These are phyloP conservation scores for Inonotus hispidus DNA, from an alignment of 1,284 basidiomycete genomes.

Conservation along the genomic window DNA sequence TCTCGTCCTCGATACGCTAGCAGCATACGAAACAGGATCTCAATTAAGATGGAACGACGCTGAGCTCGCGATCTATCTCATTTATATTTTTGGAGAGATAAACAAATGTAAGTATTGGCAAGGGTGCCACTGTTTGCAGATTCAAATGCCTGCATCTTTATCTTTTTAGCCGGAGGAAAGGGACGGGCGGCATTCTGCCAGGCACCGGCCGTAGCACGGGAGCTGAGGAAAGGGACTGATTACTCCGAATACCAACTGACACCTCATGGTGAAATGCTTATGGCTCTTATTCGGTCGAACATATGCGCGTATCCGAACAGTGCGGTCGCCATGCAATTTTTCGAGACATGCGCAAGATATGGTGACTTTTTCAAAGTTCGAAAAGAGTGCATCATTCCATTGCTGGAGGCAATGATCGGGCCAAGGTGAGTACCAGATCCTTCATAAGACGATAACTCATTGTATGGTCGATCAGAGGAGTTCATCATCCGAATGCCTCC, in stretches of 20 bases:
- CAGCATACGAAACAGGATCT: constrained; percentile 56
- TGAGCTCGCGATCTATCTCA: constrained; percentile 87
- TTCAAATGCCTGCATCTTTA: not conserved
- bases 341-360: constrained; percentile 90
- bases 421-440: constrained; percentile 48
- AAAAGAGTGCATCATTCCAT: constrained; percentile 79
- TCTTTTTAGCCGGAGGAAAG: constrained; percentile 53
- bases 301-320: constrained; percentile 84
- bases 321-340: constrained; percentile 88
- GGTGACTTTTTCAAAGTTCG: constrained; percentile 95
- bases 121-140: not conserved
- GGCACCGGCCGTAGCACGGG: constrained; percentile 58
- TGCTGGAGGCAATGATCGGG: constrained; percentile 88
- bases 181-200: constrained; percentile 73
- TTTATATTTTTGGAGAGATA: constrained; percentile 93
- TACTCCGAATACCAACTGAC: constrained; percentile 87
- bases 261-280: constrained; percentile 85
- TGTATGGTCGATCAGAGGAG: constrained; percentile 59
- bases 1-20: constrained; percentile 71
- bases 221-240: constrained; percentile 63
- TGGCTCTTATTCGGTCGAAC: constrained; percentile 78
- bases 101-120: constrained; percentile 56
- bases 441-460: not conserved
- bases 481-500: constrained; percentile 73
- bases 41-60: constrained; percentile 87